These are phyloP conservation scores for Podila horticola DNA, from an alignment of 192 early-diverging fungal genomes.

Conservation along the genomic window DNA sequence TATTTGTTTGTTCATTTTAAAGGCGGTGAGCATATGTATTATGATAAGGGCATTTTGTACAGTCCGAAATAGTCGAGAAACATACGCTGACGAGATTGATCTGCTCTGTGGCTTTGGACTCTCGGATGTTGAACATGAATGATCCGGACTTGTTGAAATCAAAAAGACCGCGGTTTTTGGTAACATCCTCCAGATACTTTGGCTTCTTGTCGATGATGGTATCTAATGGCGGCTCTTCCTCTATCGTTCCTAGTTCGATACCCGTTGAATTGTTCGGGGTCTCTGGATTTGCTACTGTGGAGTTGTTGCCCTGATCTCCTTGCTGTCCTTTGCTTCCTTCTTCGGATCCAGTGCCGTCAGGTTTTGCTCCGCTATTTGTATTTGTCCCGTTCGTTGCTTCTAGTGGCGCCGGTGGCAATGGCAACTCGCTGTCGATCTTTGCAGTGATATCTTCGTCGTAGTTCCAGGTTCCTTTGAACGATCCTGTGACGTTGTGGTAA, in stretches of 20 bases:
- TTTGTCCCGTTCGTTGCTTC: slow-evolving; percentile 22
- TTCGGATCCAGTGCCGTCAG: background rate
- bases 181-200: slow-evolving; percentile 29
- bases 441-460: slow-evolving; percentile 14
- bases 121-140: slow-evolving; percentile 28
- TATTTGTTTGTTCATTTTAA: slow-evolving; percentile 1
- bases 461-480: slow-evolving; percentile 56
- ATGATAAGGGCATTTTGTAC: background rate
- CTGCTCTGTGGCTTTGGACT: slow-evolving; percentile 54
- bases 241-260: background rate
- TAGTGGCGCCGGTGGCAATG: slow-evolving; percentile 14
- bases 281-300: background rate
- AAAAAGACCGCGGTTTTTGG: slow-evolving; percentile 23
- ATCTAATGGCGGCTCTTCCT: slow-evolving; percentile 7
- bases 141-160: slow-evolving; percentile 41
- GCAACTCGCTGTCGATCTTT: slow-evolving; percentile 11
- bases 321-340: background rate
- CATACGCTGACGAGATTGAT: slow-evolving; percentile 59
- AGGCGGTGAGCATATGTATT: background rate
- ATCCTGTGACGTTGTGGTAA: slow-evolving; percentile 63
- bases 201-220: slow-evolving; percentile 32
- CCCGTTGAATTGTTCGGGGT: background rate
- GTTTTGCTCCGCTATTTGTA: slow-evolving; percentile 1
- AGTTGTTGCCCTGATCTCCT: background rate
- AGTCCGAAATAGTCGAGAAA: background rate